A percentile compares a stretch with the other conserved stretches of the same genome.
These are phyloP conservation scores for Curvularia sp. DNA, from an alignment of 2,329 filamentous ascomycete genomes.

Conservation along the genomic window DNA sequence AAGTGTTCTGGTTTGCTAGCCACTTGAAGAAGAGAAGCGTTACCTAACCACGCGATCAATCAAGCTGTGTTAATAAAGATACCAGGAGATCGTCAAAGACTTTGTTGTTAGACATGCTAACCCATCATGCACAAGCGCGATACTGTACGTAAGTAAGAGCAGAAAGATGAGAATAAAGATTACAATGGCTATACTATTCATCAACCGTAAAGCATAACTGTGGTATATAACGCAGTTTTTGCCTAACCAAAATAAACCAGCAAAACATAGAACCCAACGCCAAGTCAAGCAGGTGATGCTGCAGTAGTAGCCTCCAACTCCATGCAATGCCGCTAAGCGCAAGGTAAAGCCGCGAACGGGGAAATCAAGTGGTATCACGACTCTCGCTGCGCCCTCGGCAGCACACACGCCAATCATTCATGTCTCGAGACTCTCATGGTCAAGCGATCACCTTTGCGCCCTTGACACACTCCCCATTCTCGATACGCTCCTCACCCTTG, in stretches of 20 bases:
- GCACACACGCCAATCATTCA: conserved; percentile 11
- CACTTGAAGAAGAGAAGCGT: too few relatives aligned
- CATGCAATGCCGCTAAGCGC: conserved; percentile 45
- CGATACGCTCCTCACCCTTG: conserved; percentile 38
- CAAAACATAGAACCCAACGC: conserved; percentile 19
- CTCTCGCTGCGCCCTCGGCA: conserved; percentile 17
- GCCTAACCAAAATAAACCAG: conserved; percentile 16
- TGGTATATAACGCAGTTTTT: conserved; percentile 37
- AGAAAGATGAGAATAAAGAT: not conserved
- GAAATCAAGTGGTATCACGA: conserved; percentile 19
- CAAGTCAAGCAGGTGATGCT: conserved; percentile 5
- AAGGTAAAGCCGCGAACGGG: conserved; percentile 21
- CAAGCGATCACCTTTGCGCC: conserved; percentile 24
- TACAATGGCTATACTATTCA: conserved; percentile 10
- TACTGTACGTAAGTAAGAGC: not conserved
- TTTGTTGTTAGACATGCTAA: too few relatives aligned
- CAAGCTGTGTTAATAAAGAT: too few relatives aligned
- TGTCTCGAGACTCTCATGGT: not conserved
- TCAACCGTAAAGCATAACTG: conserved; percentile 21
- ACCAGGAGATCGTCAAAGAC: too few relatives aligned
- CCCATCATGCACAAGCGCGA: too few relatives aligned
- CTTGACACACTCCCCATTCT: conserved; percentile 39
- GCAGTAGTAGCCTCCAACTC: conserved; percentile 33
- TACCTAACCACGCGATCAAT: too few relatives aligned
- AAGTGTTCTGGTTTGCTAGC: too few relatives aligned